Evolutionary conservation across 2,329 filamentous ascomycete genomes (phyloP), one percentile per base, ranked within the genome.

Genomic region (Stagonosporopsis chrysanthemi): DNA sequence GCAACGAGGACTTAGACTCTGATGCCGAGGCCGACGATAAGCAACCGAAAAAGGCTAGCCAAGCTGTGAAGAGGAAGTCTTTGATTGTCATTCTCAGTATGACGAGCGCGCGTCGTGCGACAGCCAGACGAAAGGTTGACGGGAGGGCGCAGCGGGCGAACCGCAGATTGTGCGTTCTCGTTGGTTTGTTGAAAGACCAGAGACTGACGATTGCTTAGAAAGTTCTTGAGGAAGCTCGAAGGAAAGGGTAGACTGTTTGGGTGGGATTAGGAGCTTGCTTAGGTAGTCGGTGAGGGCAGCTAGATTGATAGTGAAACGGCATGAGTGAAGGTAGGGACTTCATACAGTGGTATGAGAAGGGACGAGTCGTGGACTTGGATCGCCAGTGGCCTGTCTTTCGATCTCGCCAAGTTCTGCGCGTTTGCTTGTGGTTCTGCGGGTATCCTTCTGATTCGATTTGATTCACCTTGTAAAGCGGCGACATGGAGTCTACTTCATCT

Each of bases 361-460:
- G 31, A 33, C 14, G 14, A 15, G 11, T 15, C 31, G 15, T 15
- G 1, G 31, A 3, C 6, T 15, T n/a, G 14, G 6, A 15, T 33
- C 7, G 31, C 14, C 12, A 33, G 15, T 11, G 12, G 14, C 31
- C 12, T 33, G 31, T 15, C 11, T 3, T n/a, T 15, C 15, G 12
- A 3, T 4, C 31, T 33, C 31, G 28, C 46, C 22, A 43, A 52
- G 44, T 43, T 23, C 29, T 29, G 29, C 14, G 23, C 23, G 14
- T 48, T 48, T 39, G 39, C 39, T 43, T 43, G 39, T 48, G 29
- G 44, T 38, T 17, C 29, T 54, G 52, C 29, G 39, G 38, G 44
- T 43, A 43, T 12, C 44, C 39, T 38, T 15, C 8, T 2, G 29
- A 29, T 24, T 38, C 24, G 23, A n/a, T 14, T 1, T 2, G 36